Evolutionary conservation across 75 land plant genomes (phyloP).

Genomic region (Chamaecyparis obtusa): DNA sequence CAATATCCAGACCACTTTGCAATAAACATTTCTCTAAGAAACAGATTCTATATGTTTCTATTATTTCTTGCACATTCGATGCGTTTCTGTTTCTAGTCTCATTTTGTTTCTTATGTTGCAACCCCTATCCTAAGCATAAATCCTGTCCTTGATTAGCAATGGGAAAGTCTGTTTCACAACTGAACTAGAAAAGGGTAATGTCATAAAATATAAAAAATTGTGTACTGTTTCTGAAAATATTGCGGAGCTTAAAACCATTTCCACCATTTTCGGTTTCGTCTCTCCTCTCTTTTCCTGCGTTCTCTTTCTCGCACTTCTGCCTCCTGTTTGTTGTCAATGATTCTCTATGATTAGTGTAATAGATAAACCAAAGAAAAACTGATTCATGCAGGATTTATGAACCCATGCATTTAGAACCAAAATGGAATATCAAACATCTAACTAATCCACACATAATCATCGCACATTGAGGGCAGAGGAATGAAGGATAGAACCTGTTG

Average conservation of each 20-base stretch:
- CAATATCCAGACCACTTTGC: neutral
- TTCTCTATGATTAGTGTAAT: neutral
- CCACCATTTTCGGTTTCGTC: neutral
- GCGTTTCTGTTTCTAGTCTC: neutral
- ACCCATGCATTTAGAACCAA: neutral
- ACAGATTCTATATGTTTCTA: neutral
- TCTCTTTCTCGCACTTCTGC: neutral
- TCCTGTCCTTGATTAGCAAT: neutral
- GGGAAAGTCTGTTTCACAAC: neutral
- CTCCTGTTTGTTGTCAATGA: neutral
- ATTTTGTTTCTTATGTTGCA: neutral
- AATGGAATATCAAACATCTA: neutral
- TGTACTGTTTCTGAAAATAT: neutral
- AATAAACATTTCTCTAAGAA: neutral
- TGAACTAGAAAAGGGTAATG: neutral
- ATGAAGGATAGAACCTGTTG: neutral
- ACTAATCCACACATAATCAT: neutral
- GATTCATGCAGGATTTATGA: neutral
- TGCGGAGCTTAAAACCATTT: neutral
- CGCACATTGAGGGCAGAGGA: neutral
- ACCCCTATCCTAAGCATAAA: neutral
- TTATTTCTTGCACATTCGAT: neutral
- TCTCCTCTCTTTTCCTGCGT: constrained; percentile 29
- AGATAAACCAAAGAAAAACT: neutral
- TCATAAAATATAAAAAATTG: neutral